A percentile compares a stretch with the other conserved stretches of the same genome.
These are phyloP conservation scores for Prunella vulgaris DNA, from an alignment of 257 asterid genomes.

Conservation along the genomic window DNA sequence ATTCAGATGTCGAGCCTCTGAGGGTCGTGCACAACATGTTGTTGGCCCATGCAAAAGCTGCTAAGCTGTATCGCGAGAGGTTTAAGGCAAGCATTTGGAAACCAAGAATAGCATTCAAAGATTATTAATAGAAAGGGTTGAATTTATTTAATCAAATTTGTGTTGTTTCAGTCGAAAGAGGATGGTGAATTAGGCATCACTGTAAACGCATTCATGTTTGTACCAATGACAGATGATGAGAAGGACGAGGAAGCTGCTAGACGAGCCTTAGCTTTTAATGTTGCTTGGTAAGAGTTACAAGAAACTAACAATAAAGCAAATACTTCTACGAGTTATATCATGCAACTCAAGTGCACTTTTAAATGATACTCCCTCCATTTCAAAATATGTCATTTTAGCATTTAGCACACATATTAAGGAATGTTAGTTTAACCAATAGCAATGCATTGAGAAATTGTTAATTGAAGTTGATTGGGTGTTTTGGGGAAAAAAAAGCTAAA, in stretches of 20 bases:
- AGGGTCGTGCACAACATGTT: constrained; percentile 54
- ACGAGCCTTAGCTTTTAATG: constrained; percentile 58
- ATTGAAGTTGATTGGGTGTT: too few species aligned
- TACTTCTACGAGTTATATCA: too few species aligned
- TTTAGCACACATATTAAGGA: too few species aligned
- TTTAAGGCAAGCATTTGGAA: constrained; percentile 45
- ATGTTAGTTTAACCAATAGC: too few species aligned
- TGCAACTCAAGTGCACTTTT: too few species aligned
- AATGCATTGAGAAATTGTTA: too few species aligned
- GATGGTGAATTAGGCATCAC: constrained; percentile 53
- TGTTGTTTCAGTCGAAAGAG: constrained; percentile 30
- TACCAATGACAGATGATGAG: constrained; percentile 41
- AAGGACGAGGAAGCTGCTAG: constrained; percentile 55
- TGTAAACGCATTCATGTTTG: constrained; percentile 44
- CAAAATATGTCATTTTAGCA: too few species aligned
- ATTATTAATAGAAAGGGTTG: neutral
- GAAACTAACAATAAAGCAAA: neutral
- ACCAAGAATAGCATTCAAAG: neutral
- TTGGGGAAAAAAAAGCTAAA: too few species aligned
- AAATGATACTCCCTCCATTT: too few species aligned
- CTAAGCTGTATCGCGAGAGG: constrained; percentile 44
- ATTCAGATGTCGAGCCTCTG: constrained; percentile 77
- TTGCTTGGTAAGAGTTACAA: constrained; percentile 57
- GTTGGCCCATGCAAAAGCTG: constrained; percentile 71
- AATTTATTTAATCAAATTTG: neutral